A percentile compares a stretch with the other conserved stretches of the same genome.
phyloP scores from a whole-genome alignment of 495 filamentous ascomycete genomes.

The Hypoxylon fragiforme region DNA sequence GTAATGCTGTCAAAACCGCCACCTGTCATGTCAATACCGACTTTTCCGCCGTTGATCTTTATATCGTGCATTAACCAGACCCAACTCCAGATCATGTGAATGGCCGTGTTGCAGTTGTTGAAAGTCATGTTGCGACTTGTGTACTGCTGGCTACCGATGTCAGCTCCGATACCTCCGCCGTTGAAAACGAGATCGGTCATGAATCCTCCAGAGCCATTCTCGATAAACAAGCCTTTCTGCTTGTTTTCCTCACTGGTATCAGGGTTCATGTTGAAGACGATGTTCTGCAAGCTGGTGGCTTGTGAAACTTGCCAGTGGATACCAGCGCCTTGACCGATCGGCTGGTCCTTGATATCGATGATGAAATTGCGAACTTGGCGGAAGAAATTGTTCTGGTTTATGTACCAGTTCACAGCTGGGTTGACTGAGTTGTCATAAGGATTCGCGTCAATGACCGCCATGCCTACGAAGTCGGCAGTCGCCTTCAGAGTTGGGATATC shows the following conservation, averaged over 20 bases:
- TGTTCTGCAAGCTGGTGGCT: slow-evolving; percentile 88
- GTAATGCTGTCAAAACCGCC: slow-evolving; percentile 61
- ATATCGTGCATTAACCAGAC: slow-evolving; percentile 84
- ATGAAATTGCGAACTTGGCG: slow-evolving; percentile 93
- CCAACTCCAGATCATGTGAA: slow-evolving; percentile 97
- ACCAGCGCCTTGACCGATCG: slow-evolving; percentile 65
- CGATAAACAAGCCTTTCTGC: slow-evolving; percentile 95
- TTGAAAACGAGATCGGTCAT: slow-evolving; percentile 87
- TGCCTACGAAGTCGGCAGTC: slow-evolving; percentile 70
- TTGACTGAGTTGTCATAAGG: slow-evolving; percentile 63
- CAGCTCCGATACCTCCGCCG: slow-evolving; percentile 81
- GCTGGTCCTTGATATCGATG: slow-evolving; percentile 79
- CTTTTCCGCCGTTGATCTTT: slow-evolving; percentile 74
- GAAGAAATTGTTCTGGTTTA: slow-evolving; percentile 99
- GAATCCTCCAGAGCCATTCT: slow-evolving; percentile 90
- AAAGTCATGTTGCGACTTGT: slow-evolving; percentile 90
- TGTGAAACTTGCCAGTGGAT: slow-evolving; percentile 99
- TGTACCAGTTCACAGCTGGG: slow-evolving; percentile 64
- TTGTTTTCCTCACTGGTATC: slow-evolving; percentile 68
- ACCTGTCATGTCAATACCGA: slow-evolving; percentile 82
- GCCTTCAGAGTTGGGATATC: slow-evolving; percentile 79
- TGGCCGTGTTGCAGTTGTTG: slow-evolving; percentile 84
- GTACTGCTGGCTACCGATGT: slow-evolving; percentile 94
- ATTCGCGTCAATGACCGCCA: slow-evolving; percentile 88
- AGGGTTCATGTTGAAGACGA: slow-evolving; percentile 84